These are phyloP conservation scores for Pneumocystis oryctolagi DNA, from an alignment of 1,139 yeast genomes.

Conservation along the genomic window DNA sequence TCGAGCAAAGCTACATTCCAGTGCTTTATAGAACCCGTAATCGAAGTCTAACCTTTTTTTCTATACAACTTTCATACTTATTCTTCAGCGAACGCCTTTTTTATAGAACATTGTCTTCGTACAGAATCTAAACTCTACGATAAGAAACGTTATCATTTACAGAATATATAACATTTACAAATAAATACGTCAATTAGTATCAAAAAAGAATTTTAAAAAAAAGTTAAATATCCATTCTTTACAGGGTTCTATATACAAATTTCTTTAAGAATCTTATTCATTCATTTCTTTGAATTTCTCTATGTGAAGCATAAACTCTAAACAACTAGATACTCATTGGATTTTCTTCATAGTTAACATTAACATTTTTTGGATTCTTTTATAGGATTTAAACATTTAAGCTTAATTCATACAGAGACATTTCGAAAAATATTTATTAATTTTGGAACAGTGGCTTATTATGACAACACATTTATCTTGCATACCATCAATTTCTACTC, in stretches of 20 bases:
- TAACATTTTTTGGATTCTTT: no score
- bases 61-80: not conserved
- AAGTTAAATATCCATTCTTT: not conserved
- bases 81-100: not conserved
- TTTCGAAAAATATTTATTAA: not conserved
- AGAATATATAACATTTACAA: not conserved
- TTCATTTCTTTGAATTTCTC: not conserved
- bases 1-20: not conserved
- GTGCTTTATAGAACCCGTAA: not conserved
- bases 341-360: not conserved
- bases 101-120: not conserved
- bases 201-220: not conserved
- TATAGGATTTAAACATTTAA: not conserved
- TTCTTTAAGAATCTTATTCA: not conserved
- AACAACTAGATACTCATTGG: not conserved
- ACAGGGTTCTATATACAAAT: not conserved
- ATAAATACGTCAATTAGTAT: not conserved
- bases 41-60: not conserved
- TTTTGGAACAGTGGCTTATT: not conserved
- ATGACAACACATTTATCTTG: not conserved
- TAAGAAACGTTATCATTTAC: not conserved
- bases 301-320: not conserved
- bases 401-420: not conserved
- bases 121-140: not conserved
- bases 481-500: not conserved